A percentile compares a stretch with the other conserved stretches of the same genome.
phyloP scores from a whole-genome alignment of 495 filamentous ascomycete genomes.

The Thermochaetoides thermophila region DNA sequence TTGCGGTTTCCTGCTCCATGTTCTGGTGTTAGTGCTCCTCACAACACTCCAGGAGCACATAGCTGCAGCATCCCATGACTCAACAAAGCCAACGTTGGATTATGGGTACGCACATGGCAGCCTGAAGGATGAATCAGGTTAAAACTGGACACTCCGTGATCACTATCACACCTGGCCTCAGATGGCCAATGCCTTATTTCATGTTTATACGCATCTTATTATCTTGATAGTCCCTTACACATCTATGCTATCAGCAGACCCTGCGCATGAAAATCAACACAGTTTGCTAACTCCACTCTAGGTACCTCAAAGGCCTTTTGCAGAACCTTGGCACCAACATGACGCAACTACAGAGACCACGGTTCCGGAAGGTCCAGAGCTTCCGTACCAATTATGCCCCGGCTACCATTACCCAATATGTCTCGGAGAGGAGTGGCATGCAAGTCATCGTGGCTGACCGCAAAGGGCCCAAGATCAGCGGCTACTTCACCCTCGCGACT shows the following conservation, averaged over 20 bases:
- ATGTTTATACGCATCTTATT: no score
- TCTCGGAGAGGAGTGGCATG: conserved; percentile 77
- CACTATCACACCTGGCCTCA: no score
- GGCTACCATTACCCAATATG: conserved; percentile 68
- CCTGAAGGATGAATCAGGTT: no score
- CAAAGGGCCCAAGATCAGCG: conserved; percentile 84
- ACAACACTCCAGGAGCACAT: conserved; percentile 11
- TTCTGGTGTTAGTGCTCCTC: conserved; percentile 7
- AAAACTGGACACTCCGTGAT: no score
- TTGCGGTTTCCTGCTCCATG: not conserved
- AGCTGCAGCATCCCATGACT: conserved; percentile 12
- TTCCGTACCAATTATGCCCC: conserved; percentile 84
- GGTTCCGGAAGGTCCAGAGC: conserved; percentile 70
- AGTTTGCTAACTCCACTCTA: conserved; percentile 12
- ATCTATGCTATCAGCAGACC: no score
- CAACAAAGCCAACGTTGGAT: not conserved
- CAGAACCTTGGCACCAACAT: conserved; percentile 20
- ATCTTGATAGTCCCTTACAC: no score
- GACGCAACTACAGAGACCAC: conserved; percentile 22
- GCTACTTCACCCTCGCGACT: conserved; percentile 89
- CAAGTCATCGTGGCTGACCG: conserved; percentile 80
- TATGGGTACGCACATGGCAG: conserved; percentile 4
- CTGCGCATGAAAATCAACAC: no score
- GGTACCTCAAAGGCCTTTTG: conserved; percentile 10
- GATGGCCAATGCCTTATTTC: no score